Evolutionary conservation across 805 yeast genomes (phyloP).

Genomic region (Hanseniaspora taiwanica): DNA sequence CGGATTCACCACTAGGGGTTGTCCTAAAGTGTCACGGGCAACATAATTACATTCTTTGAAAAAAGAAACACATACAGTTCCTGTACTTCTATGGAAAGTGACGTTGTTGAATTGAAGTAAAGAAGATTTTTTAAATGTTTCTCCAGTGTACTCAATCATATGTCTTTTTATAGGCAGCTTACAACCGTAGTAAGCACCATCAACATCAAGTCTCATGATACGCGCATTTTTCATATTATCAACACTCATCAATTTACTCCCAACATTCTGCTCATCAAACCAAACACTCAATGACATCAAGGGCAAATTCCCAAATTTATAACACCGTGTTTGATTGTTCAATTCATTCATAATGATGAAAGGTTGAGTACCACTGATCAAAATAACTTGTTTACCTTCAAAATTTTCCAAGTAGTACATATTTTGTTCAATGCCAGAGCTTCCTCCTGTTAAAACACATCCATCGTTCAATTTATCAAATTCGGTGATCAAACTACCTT

Average conservation of each 20-base stretch:
- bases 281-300: constrained; percentile 42
- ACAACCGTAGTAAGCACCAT: constrained; percentile 38
- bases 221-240: constrained; percentile 62
- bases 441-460: constrained; percentile 56
- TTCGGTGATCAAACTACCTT: constrained; percentile 12
- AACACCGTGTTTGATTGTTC: constrained; percentile 50
- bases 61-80: constrained; percentile 51
- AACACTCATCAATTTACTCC: constrained; percentile 44
- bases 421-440: constrained; percentile 51
- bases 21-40: constrained; percentile 65
- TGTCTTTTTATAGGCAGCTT: constrained; percentile 45
- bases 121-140: constrained; percentile 27
- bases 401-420: constrained; percentile 45
- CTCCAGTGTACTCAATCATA: constrained; percentile 32
- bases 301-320: constrained; percentile 51
- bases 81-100: constrained; percentile 54
- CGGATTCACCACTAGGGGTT: constrained; percentile 42
- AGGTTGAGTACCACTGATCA: constrained; percentile 66
- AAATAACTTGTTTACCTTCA: constrained; percentile 44
- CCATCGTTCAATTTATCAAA: constrained; percentile 18
- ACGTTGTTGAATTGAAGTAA: constrained; percentile 49
- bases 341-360: constrained; percentile 52
- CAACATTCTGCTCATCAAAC: constrained; percentile 13
- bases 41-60: constrained; percentile 43
- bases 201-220: constrained; percentile 26